Percentiles rank a stretch among this genome's conserved stretches.
These are phyloP conservation scores for Amyloporia xantha DNA, from an alignment of 768 basidiomycete species.

Conservation along the genomic window DNA sequence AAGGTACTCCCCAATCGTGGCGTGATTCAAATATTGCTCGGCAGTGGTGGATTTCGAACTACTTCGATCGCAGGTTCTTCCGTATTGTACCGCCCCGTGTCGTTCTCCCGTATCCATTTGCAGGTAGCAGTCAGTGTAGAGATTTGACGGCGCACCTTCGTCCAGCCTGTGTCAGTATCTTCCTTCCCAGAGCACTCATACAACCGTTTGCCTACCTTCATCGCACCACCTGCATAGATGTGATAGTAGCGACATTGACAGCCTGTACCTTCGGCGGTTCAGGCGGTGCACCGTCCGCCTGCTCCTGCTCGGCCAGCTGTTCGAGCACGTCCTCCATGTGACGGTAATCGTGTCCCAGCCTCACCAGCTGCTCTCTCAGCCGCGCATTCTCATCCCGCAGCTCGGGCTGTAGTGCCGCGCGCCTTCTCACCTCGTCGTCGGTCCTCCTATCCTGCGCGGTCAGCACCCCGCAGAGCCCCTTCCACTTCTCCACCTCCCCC, in stretches of 20 bases:
- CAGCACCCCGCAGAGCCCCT: constrained; percentile 27
- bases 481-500: constrained; percentile 41
- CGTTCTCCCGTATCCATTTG: no score
- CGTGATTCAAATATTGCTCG: no score
- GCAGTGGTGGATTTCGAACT: no score
- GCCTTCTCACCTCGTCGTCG: constrained; percentile 19
- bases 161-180: no score
- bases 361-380: constrained; percentile 6
- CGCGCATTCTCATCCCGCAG: constrained; percentile 16
- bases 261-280: not conserved
- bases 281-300: not conserved
- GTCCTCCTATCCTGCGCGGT: constrained; percentile 12
- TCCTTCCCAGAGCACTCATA: no score
- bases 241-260: not conserved
- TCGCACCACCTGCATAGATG: not conserved
- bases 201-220: no score
- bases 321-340: constrained; percentile 8
- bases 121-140: no score
- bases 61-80: no score
- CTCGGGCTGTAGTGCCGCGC: constrained; percentile 20
- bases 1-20: no score
- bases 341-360: constrained; percentile 10
- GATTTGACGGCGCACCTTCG: no score
- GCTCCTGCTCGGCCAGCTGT: constrained; percentile 11
- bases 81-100: no score